Base-by-base conservation (phyloP, 345 rosid genomes). In the Acer saccharum region DNA sequence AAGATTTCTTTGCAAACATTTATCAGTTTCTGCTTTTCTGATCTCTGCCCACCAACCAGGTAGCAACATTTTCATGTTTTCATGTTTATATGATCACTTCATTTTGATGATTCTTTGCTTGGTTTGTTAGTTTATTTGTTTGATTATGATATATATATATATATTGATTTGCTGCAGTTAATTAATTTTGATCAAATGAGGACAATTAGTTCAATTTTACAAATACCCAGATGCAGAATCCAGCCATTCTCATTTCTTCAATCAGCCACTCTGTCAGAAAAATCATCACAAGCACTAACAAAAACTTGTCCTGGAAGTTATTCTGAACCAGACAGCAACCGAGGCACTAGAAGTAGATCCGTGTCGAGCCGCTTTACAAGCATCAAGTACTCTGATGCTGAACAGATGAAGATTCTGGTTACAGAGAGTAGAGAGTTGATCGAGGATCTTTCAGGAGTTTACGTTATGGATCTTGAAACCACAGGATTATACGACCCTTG, bases 391-490 rank as follows among this genome's bases (percentile, higher is more conserved):
- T 52, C 29, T 44, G 83, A 72, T 63, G 75, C 75, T 43, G 17
- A 68, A 25, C 27, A n/a, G 21, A 43, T 8, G 46, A 69, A 44
- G 68, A 50, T 54, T 44, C 11, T 67, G 48, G n/a, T 7, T 20
- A 60, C 12, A 2, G 79, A 67, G 60, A 72, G 44, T 41, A 41
- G 71, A 55, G 63, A 71, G 57, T 12, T 52, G 50, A 25, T 25
- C 27, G 55, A 71, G 41, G 39, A 39, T 43, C 62, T 16, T 29
- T 62, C 57, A 21, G 57, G 20, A 67, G 21, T 76, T 0, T 68
- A 79, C 39, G 80, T 50, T 29, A 17, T 83, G n/a, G 79, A 80
- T 61, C 18, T 61, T 6, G 79, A 77, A 79, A 74, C 83, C 50
- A 74, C 71, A 35, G 78, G 79, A 32, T 18, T 83, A 29, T 23